Evolutionary conservation across 768 basidiomycete genomes (phyloP).

Genomic region (Melanogaster broomeanus): DNA sequence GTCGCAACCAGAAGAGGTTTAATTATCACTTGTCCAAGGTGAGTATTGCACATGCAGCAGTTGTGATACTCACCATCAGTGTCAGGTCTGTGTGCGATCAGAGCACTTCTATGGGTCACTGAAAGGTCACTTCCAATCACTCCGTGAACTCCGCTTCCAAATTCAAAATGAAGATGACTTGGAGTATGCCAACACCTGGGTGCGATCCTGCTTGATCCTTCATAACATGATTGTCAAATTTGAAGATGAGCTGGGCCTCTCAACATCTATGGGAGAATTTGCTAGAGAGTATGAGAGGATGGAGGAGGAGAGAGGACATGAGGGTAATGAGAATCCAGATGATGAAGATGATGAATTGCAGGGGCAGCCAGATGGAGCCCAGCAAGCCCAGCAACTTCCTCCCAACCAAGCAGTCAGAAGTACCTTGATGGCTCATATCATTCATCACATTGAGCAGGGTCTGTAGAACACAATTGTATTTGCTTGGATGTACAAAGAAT

Average conservation of each 20-base stretch:
- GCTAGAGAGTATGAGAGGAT: background rate
- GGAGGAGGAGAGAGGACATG: background rate
- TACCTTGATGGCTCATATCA: too few species aligned
- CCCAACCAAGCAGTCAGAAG: too few species aligned
- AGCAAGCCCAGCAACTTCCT: too few species aligned
- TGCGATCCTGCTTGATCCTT: slow-evolving; percentile 9
- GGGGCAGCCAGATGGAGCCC: too few species aligned
- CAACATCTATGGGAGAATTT: background rate
- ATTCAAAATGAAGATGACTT: slow-evolving; percentile 5
- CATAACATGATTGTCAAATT: slow-evolving; percentile 14
- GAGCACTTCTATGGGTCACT: slow-evolving; percentile 17
- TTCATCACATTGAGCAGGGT: too few species aligned
- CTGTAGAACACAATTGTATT: too few species aligned
- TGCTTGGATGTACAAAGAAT: too few species aligned
- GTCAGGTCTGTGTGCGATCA: slow-evolving; percentile 19
- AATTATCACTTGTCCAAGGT: slow-evolving; percentile 11
- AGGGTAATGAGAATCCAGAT: too few species aligned
- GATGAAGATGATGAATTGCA: too few species aligned
- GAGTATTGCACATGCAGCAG: too few species aligned
- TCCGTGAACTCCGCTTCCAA: slow-evolving; percentile 3
- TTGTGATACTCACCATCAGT: too few species aligned
- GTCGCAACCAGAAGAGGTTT: slow-evolving; percentile 15
- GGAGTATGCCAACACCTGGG: slow-evolving; percentile 2
- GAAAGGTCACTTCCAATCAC: slow-evolving; percentile 16
- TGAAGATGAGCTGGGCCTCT: slow-evolving; percentile 6